Evolutionary conservation across 1,139 yeast genomes (phyloP), one percentile per base, ranked within the genome.

Genomic region (Hyphopichia khmerensis): DNA sequence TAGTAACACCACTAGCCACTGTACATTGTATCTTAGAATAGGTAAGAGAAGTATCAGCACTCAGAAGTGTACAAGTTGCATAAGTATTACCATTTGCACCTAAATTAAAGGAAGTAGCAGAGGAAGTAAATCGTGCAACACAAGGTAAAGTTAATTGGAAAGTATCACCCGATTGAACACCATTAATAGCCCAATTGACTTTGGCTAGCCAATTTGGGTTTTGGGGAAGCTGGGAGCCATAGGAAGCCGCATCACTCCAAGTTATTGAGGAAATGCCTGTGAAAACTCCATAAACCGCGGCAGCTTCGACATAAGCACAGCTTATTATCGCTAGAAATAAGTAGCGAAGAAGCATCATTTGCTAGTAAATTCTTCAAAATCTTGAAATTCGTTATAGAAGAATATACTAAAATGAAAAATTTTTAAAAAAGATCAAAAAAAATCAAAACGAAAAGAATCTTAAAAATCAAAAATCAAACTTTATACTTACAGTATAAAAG

Each of bases 81-180:
- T 51, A 63, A 1, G 44, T 38, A 1, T 40, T 44, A 3, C 50
- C 40, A 11, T 54, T 53, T 0, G 51, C 65, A 7, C 38, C 34
- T 35, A 65, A 54, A 16, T 44, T 36, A 4, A 64, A 39, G 3
- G 52, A 32, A 6, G 45, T 5, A 16, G 51, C 32, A 5, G 50
- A 23, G 4, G 62, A 38, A 5, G 67, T 60, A 40, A 64, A 63
- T 42, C 62, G 63, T 45, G 54, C 65, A 3, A 62, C 70, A 51
- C 66, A 56, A 4, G 69, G 69, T 49, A 67, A 46, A 16, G 41
- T 42, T 39, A 67, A 59, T 1, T 60, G 50, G 49, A 67, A 65
- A 7, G 70, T 64, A 44, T 67, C 72, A 14, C 69, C 69, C 0
- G 67, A 43, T 2, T 41, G 30, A 2, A 57, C 53, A n/a, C 60